Evolutionary conservation across 805 yeast genomes (phyloP).

Genomic region (Sugiyamaella lignohabitans): DNA sequence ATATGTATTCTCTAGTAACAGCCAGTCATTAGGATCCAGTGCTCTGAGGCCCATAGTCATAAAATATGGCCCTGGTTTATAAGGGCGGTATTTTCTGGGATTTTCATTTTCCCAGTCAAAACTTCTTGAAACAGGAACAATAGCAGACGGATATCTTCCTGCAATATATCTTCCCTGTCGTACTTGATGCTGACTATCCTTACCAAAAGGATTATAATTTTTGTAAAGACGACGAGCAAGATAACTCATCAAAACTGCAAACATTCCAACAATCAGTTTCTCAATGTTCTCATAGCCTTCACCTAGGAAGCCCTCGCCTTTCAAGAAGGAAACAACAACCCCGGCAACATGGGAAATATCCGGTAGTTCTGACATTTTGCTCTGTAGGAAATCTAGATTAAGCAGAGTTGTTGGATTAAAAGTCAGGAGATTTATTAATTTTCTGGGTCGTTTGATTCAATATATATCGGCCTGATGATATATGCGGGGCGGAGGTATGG

Average conservation of each 20-base stretch:
- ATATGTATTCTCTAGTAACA: constrained; percentile 58
- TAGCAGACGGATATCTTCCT: too few species aligned
- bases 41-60: constrained; percentile 58
- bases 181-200: background rate
- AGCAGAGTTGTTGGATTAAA: too few species aligned
- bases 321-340: too few species aligned
- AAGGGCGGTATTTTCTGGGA: constrained; percentile 50
- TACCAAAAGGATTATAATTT: background rate
- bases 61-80: constrained; percentile 52
- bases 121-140: constrained; percentile 26
- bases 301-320: background rate
- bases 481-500: too few species aligned
- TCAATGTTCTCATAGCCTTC: background rate
- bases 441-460: too few species aligned
- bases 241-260: background rate
- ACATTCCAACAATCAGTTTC: background rate
- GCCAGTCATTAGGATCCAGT: constrained; percentile 46
- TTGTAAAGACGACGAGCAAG: background rate
- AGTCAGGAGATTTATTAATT: too few species aligned
- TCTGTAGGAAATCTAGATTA: too few species aligned
- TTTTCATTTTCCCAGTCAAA: constrained; percentile 41
- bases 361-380: too few species aligned
- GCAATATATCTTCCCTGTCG: background rate
- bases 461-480: too few species aligned
- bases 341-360: too few species aligned